Evolutionary conservation across 1,139 yeast genomes (phyloP), one percentile per base, ranked within the genome.

Genomic region (Meyerozyma carpophila): DNA sequence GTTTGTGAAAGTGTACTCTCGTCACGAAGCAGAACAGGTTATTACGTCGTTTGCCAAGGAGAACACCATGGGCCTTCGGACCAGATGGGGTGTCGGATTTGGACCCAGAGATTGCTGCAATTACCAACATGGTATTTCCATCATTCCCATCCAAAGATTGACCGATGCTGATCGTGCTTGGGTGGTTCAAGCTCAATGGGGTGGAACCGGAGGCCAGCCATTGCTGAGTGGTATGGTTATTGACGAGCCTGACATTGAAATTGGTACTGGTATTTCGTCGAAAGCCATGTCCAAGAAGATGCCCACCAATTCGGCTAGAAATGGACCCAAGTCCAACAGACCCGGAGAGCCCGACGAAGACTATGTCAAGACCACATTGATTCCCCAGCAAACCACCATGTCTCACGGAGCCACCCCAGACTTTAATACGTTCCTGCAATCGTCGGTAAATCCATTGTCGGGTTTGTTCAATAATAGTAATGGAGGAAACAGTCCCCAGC

Each of bases 81-180:
- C 95, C 8, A 79, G 97, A 60, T 93, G 98, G 98, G 98, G 98
- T 53, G 98, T 93, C 51, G 98, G 98, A 2, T 93, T 88, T 60
- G 98, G 98, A 4, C 98, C 98, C 43, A 82, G 98, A 71, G 98
- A 93, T 62, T 91, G 98, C 69, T 89, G 96, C 63, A 94, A 93
- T 64, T 93, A 93, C 63, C 93, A 85, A 59, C 84, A 84, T 47
- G 98, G 98, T 50, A 75, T 84, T 38, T 85, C 96, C 45, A 79
- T 90, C 24, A 88, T 93, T 49, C 97, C 98, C 26, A 70, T 93
- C 42, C 79, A 78, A 50, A 79, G 96, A 56, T 75, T 93, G 54
- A 93, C 98, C 0, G 98, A 93, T 46, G 96, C 97, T 18, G 98
- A 93, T 63, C 81, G 75, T 57, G 73, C 83, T 48, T 93, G 98